Evolutionary conservation across 306 rosid species (phyloP).

Genomic region (Betula pendula): DNA sequence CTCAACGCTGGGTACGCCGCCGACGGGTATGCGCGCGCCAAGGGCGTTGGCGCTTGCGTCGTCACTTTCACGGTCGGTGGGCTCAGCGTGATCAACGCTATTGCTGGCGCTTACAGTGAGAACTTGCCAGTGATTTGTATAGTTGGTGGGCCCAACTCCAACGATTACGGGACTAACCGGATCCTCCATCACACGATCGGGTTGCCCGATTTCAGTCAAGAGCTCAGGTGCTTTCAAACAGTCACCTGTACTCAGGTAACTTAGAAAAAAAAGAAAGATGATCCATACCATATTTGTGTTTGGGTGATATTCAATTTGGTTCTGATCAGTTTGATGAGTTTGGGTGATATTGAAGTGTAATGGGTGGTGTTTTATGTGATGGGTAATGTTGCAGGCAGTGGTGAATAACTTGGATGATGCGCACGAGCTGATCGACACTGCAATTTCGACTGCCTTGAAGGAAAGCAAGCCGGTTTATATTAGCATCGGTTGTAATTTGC

Average conservation of each 20-base stretch:
- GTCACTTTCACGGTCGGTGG: conserved; percentile 98
- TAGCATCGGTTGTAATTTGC: conserved; percentile 73
- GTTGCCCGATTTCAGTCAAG: conserved; percentile 74
- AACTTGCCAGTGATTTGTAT: conserved; percentile 78
- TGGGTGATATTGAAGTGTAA: too few relatives aligned
- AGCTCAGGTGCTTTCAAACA: conserved; percentile 70
- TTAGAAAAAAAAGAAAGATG: neutral
- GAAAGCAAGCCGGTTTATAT: conserved; percentile 90
- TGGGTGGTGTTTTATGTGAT: too few relatives aligned
- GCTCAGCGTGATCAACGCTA: conserved; percentile 77
- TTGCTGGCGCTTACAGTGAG: conserved; percentile 91
- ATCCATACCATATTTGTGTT: neutral
- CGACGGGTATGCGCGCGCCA: conserved; percentile 83
- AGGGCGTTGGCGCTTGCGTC: conserved; percentile 79
- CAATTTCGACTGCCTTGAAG: conserved; percentile 85
- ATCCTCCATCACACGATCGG: conserved; percentile 89
- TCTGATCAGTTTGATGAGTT: too few relatives aligned
- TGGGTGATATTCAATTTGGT: too few relatives aligned
- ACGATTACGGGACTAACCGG: conserved; percentile 78
- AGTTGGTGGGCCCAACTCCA: conserved; percentile 83
- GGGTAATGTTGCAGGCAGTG: conserved; percentile 57
- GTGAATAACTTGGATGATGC: conserved; percentile 80
- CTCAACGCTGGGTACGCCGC: conserved; percentile 92
- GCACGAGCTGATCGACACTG: conserved; percentile 81
- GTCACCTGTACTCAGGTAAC: conserved; percentile 76